Conservation (phyloP, 345 rosid genomes). For the Populus nigra region DNA sequence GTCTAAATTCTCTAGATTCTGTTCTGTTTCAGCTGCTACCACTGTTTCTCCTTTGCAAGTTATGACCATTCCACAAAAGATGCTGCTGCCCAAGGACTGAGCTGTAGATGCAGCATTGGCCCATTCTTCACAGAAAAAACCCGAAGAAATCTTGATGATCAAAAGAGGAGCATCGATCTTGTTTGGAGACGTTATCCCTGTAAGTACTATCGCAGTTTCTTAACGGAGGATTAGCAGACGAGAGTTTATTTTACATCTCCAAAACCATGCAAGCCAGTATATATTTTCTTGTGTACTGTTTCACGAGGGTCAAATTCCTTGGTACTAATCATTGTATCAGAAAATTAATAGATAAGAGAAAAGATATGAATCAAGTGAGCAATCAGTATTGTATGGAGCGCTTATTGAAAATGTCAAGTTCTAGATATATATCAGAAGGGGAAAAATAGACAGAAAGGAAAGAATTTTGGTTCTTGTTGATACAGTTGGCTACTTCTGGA, state of each 20-base stretch:
- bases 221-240: conserved; percentile 44
- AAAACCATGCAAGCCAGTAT: neutral
- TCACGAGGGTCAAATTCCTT: neutral
- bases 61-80: conserved; percentile 55
- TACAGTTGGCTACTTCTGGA: too few species aligned
- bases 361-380: too few species aligned
- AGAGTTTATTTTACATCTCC: conserved; percentile 37
- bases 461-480: too few species aligned
- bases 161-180: conserved; percentile 8
- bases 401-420: too few species aligned
- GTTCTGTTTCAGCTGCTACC: neutral
- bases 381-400: too few species aligned
- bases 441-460: too few species aligned
- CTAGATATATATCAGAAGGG: too few species aligned
- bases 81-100: conserved; percentile 20
- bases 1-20: too few species aligned
- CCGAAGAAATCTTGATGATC: conserved; percentile 41
- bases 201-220: conserved; percentile 5
- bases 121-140: conserved; percentile 33
- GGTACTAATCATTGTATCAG: neutral
- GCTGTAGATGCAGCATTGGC: conserved; percentile 6
- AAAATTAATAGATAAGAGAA: too few species aligned
- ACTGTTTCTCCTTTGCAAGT: conserved; percentile 16
- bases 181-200: conserved; percentile 8
- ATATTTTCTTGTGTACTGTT: neutral